A percentile compares a stretch with the other conserved stretches of the same genome.
These are phyloP conservation scores for Plasmodium relictum DNA, from an alignment of 169 alveolate species.

Conservation along the genomic window DNA sequence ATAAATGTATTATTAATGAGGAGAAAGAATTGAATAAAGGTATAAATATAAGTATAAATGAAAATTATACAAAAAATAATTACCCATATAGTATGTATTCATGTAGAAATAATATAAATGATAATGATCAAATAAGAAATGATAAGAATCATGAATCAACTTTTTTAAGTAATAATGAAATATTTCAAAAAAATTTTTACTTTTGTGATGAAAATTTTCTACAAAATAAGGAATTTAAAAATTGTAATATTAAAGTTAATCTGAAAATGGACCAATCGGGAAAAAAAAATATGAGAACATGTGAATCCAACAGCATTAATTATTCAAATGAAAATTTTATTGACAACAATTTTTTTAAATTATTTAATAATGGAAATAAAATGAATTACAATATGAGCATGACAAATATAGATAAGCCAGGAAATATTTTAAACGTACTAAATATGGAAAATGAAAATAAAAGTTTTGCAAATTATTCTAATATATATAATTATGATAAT, in stretches of 20 bases:
- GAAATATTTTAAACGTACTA: background rate
- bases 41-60: too few species aligned
- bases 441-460: background rate
- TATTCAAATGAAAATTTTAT: constrained; percentile 3
- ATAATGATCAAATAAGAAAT: background rate
- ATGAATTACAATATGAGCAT: background rate
- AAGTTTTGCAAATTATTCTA: background rate
- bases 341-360: background rate
- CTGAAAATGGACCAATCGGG: background rate
- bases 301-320: background rate
- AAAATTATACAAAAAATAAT: background rate
- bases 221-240: too few species aligned
- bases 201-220: background rate
- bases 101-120: too few species aligned
- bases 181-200: background rate
- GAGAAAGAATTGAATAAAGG: too few species aligned
- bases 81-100: too few species aligned
- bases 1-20: too few species aligned
- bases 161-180: constrained; percentile 9
- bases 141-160: background rate
- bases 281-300: background rate
- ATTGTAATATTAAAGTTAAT: background rate
- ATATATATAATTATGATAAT: background rate
- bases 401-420: background rate
- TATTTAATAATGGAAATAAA: constrained; percentile 1